A percentile compares a stretch with the other conserved stretches of the same genome.
Conservation (phyloP, 441 rosid species). For the Pelargonium fulgidum region DNA sequence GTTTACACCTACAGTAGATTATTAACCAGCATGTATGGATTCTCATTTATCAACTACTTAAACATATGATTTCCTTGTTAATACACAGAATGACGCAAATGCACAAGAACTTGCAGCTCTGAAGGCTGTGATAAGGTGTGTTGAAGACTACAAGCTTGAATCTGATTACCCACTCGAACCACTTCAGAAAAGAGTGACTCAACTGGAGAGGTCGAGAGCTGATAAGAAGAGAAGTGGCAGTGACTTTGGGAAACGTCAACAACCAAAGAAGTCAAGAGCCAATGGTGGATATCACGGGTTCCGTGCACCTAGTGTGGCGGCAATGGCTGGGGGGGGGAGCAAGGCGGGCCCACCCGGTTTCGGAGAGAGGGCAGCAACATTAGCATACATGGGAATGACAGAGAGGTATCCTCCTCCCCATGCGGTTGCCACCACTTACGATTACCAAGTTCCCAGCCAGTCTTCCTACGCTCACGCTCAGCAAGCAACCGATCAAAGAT, state of each 20-base stretch:
- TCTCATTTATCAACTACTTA: constrained; percentile 5
- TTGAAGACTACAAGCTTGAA: constrained; percentile 35
- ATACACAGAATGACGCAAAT: constrained; percentile 28
- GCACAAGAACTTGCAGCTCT: constrained; percentile 38
- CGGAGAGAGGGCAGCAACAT: constrained; percentile 21
- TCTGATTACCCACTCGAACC: constrained; percentile 36
- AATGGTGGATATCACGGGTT: constrained; percentile 28
- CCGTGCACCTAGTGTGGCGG: constrained; percentile 19
- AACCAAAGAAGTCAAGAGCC: constrained; percentile 24
- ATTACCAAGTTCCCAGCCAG: constrained; percentile 38
- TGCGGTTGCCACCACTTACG: constrained; percentile 26
- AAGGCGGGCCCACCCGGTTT: constrained; percentile 36
- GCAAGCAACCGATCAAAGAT: constrained; percentile 39
- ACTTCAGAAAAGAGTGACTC: constrained; percentile 37
- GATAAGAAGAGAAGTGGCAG: constrained; percentile 31
- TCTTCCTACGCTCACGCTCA: constrained; percentile 25
- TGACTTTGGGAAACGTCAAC: constrained; percentile 24
- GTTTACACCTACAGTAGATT: constrained; percentile 6
- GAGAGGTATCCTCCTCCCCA: constrained; percentile 33
- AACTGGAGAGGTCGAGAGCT: constrained; percentile 34
- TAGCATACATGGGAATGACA: constrained; percentile 25
- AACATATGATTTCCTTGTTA: constrained; percentile 1
- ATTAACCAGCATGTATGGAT: not conserved
- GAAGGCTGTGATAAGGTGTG: constrained; percentile 31
- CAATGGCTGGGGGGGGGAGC: constrained; percentile 11